Base-by-base conservation (phyloP, 208 protist genomes). In the Entamoeba dispar region DNA sequence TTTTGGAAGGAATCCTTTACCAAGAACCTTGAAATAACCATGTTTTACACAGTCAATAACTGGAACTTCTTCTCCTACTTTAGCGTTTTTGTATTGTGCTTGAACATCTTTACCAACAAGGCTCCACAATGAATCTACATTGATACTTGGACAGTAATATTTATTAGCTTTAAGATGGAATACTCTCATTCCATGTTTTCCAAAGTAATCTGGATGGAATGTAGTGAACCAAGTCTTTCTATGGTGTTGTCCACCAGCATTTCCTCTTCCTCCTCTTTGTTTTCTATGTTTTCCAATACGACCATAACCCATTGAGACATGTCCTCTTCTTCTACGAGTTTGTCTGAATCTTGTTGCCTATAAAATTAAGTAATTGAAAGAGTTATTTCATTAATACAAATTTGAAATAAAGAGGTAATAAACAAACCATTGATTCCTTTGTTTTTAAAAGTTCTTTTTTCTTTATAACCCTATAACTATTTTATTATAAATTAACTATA, bases 191-290 rank as follows among this genome's bases (percentile, higher is more conserved):
- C 99, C 99, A 55, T 99, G 96, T 97, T 99, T 99, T 95, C 99
- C 99, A 95, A 99, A 99, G 97, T 99, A 99, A 93, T 98, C 99
- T 93, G 99, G 99, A 96, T 99, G 99, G 97, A 99, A 99, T 97
- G 99, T 99, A 96, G 99, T 97, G 94, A 99, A 98, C 96, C 97
- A 98, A 95, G 98, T 99, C 93, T 98, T 96, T 96, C 99, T 98
- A 96, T 99, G 98, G 97, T 99, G 97, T 95, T 98, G 95, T 95
- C 99, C 99, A 98, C 99, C 99, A 95, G 98, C 98, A 96, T 99
- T 99, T 99, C 99, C 99, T 96, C 98, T 97, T 97, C 99, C 99
- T 95, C 97, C 98, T 93, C 98, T 97, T 95, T 99, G 98, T 96
- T 99, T 99, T 92, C 98, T 96, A 98, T 99, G 98, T 96, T 99